phyloP scores from a whole-genome alignment of 306 rosid genomes.

The Casuarina glauca region DNA sequence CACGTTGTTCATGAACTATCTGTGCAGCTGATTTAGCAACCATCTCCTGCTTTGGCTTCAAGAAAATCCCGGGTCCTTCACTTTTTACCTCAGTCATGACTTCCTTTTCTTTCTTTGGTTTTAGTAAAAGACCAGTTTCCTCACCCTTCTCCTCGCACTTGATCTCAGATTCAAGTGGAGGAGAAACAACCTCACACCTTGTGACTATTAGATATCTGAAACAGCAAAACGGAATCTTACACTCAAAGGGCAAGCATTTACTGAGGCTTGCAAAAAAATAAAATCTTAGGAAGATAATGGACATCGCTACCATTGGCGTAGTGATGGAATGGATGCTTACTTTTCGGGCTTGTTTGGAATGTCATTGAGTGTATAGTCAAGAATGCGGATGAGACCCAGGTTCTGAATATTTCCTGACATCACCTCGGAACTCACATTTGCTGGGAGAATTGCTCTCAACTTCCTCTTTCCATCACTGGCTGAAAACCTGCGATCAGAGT shows the following conservation, averaged over 20 bases:
- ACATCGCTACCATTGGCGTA: neutral
- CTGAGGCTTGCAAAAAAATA: neutral
- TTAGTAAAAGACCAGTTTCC: constrained; percentile 31
- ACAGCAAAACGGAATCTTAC: neutral
- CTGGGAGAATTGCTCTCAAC: constrained; percentile 61
- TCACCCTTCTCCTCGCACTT: constrained; percentile 40
- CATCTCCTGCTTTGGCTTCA: constrained; percentile 72
- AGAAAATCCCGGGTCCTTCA: constrained; percentile 46
- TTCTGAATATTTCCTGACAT: constrained; percentile 78
- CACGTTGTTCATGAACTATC: constrained; percentile 72
- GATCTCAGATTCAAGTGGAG: constrained; percentile 68
- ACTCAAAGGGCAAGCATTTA: too few species aligned
- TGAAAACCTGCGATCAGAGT: constrained; percentile 50
- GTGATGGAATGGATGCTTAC: constrained; percentile 37
- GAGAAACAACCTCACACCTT: constrained; percentile 69
- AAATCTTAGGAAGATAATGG: neutral
- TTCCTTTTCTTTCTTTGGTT: constrained; percentile 42
- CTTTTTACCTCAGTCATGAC: constrained; percentile 31
- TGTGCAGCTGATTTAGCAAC: constrained; percentile 84
- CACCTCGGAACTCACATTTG: constrained; percentile 44
- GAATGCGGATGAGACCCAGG: constrained; percentile 71
- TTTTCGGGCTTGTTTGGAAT: constrained; percentile 68
- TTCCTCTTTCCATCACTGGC: constrained; percentile 79
- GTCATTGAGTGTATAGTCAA: constrained; percentile 73
- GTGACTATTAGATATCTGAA: constrained; percentile 71